Base-by-base conservation (phyloP, 441 rosid species). In the Euphorbia schlechtendalii region DNA sequence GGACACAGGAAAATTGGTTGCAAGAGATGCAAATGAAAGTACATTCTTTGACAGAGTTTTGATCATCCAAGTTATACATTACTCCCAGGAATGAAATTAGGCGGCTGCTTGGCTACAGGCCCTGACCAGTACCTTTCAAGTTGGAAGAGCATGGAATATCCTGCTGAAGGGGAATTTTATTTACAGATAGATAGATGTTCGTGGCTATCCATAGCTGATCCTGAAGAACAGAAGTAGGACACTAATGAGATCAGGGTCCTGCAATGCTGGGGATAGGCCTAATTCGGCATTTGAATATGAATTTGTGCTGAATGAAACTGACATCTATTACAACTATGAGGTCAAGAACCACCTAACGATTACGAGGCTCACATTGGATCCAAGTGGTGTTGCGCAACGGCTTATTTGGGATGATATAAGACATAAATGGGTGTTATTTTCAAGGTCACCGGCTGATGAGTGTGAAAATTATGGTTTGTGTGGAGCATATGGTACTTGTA, bases 131-230 rank as follows among this genome's bases (percentile, higher is more conserved):
- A 12, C 18, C 74, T 83, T 20, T 66, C 73, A 38, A 80, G 92
- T 0, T 89, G 96, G 96, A 86, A 66, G 66, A 82, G 88, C 25
- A 67, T 40, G 0, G 69, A 28, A 27, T 88, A 88, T 64, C 98
- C 94, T 60, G 78, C 85, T 9, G 67, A 62, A 11, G 96, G 96
- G 11, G 76, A 80, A 40, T 92, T 11, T 59, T 40, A 74, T 17
- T 76, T 73, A 36, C 56, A n/a, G n/a, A n/a, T n/a, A 63, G 51
- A 18, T 87, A 22, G 71, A 87, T 59, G 56, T 52, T 18, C 66
- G 61, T n/a, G 90, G 88, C 7, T 79, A 68, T 64, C 90, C 94
- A 1, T 86, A 85, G 59, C 4, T 45, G 6, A 71, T 78, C 40
- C 13, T 84, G 4, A 67, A 56, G 74, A 67, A 63, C 17, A 64